Base-by-base conservation (phyloP, 108 stramenopile species). In the Skeletonema tropicum region DNA sequence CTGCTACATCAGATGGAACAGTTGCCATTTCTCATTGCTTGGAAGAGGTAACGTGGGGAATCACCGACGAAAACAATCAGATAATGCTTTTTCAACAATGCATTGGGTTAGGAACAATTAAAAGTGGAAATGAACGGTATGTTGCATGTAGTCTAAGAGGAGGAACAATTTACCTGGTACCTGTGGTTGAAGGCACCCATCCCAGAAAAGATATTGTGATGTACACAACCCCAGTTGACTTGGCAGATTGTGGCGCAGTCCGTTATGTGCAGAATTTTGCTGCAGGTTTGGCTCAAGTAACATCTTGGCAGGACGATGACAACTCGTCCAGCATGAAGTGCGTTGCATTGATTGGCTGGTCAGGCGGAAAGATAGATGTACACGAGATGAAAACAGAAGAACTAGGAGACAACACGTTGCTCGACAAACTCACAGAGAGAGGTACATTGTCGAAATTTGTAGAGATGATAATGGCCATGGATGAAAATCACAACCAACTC, bases 141-240 rank as follows among this genome's bases (percentile, higher is more conserved):
- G 6, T 86, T n/a, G 88, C 76, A 30, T 87, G 86, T 60, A 89
- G 90, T 66, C 65, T 89, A 10, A 73, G 90, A 33, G 86, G 85
- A 15, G 90, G 90, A 21, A 89, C 90, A 14, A 80, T 86, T 30
- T 91, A 82, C 38, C 65, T 88, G 3, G 75, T 91, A 2, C 88
- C 90, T 10, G 65, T 80, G 3, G 25, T 55, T 26, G 58, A 71
- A 63, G 19, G 68, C 23, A 23, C 29, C 48, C 26, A 62, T 49
- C 8, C 49, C 35, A 67, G 21, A 29, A 23, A 42, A 55, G 19
- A 39, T 6, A 36, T 45, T 17, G 71, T 64, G n/a, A 82, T 82
- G 60, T 74, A 66, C 45, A 45, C 71, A 11, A 55, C 74, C 10
- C 74, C 80, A 7, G 75, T 86, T n/a, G 77, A 74, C 33, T 76